phyloP scores from a whole-genome alignment of 2,329 filamentous ascomycete genomes.

The Sporothrix protearum region DNA sequence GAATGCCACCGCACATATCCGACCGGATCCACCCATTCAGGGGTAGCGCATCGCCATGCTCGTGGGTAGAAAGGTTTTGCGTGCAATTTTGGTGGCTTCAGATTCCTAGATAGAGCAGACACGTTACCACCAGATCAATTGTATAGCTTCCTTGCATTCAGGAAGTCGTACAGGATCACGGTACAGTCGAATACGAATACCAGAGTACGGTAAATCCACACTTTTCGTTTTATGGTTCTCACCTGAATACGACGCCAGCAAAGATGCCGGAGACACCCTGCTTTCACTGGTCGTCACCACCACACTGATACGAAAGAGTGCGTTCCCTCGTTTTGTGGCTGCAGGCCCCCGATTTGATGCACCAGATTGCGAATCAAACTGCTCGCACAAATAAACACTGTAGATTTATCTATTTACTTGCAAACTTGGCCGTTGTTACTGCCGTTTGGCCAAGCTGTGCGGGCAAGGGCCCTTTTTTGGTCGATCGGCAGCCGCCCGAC shows the following conservation, averaged over 20 bases:
- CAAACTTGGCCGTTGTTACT: background rate
- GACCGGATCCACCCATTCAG: no score
- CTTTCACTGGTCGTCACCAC: background rate
- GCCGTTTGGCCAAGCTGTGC: background rate
- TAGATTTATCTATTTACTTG: background rate
- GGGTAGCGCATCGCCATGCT: no score
- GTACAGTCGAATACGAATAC: no score
- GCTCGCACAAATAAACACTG: background rate
- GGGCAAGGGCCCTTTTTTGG: background rate
- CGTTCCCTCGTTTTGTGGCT: background rate
- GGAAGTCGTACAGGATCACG: no score
- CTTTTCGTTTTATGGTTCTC: background rate
- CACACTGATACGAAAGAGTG: background rate
- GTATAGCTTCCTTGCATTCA: no score
- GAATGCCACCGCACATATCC: no score
- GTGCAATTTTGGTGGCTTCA: no score
- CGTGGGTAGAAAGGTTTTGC: no score
- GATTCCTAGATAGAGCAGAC: no score
- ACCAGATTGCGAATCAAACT: background rate
- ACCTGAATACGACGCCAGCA: background rate
- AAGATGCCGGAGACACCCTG: background rate
- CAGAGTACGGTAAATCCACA: no score
- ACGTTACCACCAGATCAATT: no score
- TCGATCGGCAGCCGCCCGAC: slow-evolving; percentile 14
- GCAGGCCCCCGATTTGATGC: no score